Percentiles rank a stretch among this genome's conserved stretches.
Evolutionary conservation across 768 basidiomycete species (phyloP).

Genomic region (Suillus tomentosus): DNA sequence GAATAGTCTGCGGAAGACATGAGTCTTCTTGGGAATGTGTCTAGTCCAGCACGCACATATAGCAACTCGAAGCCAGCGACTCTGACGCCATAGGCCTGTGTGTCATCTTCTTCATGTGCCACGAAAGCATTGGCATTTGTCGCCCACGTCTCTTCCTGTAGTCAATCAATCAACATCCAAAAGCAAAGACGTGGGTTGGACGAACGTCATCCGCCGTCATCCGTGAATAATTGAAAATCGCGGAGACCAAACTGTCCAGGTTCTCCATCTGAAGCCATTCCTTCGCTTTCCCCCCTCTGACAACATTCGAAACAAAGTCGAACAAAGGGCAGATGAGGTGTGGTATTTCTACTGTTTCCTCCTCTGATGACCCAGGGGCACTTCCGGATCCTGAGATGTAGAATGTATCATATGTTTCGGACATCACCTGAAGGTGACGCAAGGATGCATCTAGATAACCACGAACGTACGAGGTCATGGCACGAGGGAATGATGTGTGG

Average conservation of each 20-base stretch:
- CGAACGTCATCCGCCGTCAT: constrained; percentile 90
- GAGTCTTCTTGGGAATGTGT: background rate
- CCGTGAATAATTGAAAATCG: constrained; percentile 71
- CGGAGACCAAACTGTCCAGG: constrained; percentile 50
- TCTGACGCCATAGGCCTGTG: constrained; percentile 77
- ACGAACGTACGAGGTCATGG: constrained; percentile 62
- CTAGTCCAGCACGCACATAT: constrained; percentile 46
- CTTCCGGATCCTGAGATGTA: constrained; percentile 60
- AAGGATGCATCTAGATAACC: constrained; percentile 61
- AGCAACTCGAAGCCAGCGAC: constrained; percentile 85
- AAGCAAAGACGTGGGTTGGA: constrained; percentile 13
- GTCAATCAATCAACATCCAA: constrained; percentile 10
- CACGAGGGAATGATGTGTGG: constrained; percentile 78
- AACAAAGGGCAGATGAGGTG: constrained; percentile 78
- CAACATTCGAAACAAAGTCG: constrained; percentile 73
- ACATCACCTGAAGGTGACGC: constrained; percentile 58
- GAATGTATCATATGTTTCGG: constrained; percentile 59
- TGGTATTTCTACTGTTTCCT: constrained; percentile 72
- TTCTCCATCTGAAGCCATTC: constrained; percentile 62
- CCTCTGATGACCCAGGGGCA: constrained; percentile 69
- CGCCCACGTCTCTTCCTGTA: constrained; percentile 89
- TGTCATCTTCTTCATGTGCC: constrained; percentile 93
- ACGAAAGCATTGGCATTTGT: constrained; percentile 90
- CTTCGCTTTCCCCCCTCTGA: constrained; percentile 64
- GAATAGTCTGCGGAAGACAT: constrained; percentile 47